Evolutionary conservation across 345 rosid genomes (phyloP), one percentile per base, ranked within the genome.

Genomic region (Lepidium sativum): DNA sequence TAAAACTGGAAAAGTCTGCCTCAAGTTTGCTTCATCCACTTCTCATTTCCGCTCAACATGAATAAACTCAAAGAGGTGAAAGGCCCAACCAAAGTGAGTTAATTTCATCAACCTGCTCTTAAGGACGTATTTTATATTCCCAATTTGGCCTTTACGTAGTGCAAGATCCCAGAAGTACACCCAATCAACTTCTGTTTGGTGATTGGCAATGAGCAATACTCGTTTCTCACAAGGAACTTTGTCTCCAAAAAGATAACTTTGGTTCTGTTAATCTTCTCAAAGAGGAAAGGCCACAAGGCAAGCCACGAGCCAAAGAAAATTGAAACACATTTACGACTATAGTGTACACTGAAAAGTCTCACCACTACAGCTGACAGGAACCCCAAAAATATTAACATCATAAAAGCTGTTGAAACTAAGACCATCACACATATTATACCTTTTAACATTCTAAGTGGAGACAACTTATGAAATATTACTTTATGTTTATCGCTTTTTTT

Each of bases 281-380:
- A 88, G 31, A 91, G 84, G 62, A 77, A 82, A 57, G 98, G 98
- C 96, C 98, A 91, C 76, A 91, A 72, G 23, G 91, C 91, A 4
- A 91, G 78, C 98, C 98, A 91, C 43, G 84, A 73, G 65, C 94
- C 82, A 65, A 88, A 83, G 84, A n/a, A n/a, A n/a, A n/a, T n/a
- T n/a, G n/a, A n/a, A n/a, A n/a, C n/a, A n/a, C n/a, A n/a, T n/a
- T n/a, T n/a, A n/a, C n/a, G n/a, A n/a, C n/a, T n/a, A n/a, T n/a
- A n/a, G n/a, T n/a, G n/a, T n/a, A n/a, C n/a, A n/a, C n/a, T n/a
- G n/a, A n/a, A n/a, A n/a, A n/a, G n/a, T n/a, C n/a, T n/a, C n/a
- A n/a, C n/a, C n/a, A 84, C 57, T 14, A 83, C 86, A 43, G 83
- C 87, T 60, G 81, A 72, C 31, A 77, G 23, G 70, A 88, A 81